Percentiles rank a stretch among this genome's conserved stretches.
Evolutionary conservation across 805 yeast species (phyloP).

Genomic region (Pachysolen tannophilus): DNA sequence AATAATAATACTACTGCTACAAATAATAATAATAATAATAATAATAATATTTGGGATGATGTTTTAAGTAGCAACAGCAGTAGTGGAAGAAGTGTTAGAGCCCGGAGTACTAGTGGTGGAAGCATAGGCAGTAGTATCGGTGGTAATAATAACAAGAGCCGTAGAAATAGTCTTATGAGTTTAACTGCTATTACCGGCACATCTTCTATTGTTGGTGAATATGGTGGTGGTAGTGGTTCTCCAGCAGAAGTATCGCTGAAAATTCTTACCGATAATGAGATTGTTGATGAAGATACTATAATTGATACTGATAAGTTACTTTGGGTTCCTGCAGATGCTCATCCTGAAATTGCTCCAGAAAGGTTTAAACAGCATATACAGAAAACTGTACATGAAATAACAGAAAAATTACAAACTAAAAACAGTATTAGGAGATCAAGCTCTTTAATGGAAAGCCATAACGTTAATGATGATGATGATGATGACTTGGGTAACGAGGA

Average conservation of each 20-base stretch:
- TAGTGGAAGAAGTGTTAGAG: no score
- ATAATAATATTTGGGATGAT: slow-evolving; percentile 10
- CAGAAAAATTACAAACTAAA: slow-evolving; percentile 27
- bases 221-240: slow-evolving; percentile 1
- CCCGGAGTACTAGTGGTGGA: no score
- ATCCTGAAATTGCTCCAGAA: slow-evolving; percentile 93
- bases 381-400: slow-evolving; percentile 42
- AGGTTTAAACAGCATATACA: slow-evolving; percentile 66
- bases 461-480: slow-evolving; percentile 22
- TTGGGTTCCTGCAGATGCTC: slow-evolving; percentile 96
- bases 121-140: no score
- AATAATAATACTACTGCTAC: not conserved
- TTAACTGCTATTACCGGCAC: no score
- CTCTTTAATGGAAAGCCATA: slow-evolving; percentile 19
- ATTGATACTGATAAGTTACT: slow-evolving; percentile 42
- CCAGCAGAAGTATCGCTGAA: no score
- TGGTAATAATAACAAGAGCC: no score
- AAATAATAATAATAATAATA: slow-evolving; percentile 8
- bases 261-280: not conserved
- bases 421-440: slow-evolving; percentile 11
- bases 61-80: no score
- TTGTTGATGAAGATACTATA: slow-evolving; percentile 12
- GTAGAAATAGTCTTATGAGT: no score
- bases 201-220: slow-evolving; percentile 10
- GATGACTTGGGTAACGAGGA: not conserved